phyloP scores from a whole-genome alignment of 192 early-diverging fungal species.

The Backusella morwellensis region DNA sequence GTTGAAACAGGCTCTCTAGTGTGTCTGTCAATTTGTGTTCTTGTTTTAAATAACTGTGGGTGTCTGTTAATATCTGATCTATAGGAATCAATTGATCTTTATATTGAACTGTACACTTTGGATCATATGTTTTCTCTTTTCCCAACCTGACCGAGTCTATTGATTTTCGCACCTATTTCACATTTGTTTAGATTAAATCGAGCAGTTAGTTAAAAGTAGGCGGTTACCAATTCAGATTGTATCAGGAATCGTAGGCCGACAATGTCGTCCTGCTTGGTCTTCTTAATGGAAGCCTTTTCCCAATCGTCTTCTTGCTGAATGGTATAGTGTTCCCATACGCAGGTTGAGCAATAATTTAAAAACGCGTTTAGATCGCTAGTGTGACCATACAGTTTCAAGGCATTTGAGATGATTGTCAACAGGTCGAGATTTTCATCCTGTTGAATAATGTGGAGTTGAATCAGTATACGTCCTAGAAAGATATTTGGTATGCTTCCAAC shows the following conservation, averaged over 20 bases:
- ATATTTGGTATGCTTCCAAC: not conserved
- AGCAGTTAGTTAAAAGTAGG: too few species aligned
- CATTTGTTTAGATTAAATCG: not conserved
- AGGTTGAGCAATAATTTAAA: not conserved
- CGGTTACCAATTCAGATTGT: not conserved
- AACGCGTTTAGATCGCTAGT: slow-evolving; percentile 11
- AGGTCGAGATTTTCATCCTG: not conserved
- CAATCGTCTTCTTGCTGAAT: slow-evolving; percentile 3
- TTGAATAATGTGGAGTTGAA: not conserved
- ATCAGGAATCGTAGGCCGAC: slow-evolving; percentile 5
- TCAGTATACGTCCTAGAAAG: not conserved
- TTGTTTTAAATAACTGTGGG: slow-evolving; percentile 4
- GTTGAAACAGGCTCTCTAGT: not conserved
- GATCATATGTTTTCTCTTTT: not conserved
- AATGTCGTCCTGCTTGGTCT: not conserved
- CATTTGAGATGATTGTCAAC: not conserved
- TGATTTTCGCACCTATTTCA: not conserved
- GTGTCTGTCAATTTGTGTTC: not conserved
- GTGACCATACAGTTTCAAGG: not conserved
- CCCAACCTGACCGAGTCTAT: not conserved
- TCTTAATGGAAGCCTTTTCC: not conserved
- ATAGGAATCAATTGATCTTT: not conserved
- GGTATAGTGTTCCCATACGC: not conserved
- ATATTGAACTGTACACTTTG: not conserved
- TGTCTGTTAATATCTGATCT: slow-evolving; percentile 6